Conservation (phyloP, 2,329 filamentous ascomycete genomes). For the Zalaria sp. region DNA sequence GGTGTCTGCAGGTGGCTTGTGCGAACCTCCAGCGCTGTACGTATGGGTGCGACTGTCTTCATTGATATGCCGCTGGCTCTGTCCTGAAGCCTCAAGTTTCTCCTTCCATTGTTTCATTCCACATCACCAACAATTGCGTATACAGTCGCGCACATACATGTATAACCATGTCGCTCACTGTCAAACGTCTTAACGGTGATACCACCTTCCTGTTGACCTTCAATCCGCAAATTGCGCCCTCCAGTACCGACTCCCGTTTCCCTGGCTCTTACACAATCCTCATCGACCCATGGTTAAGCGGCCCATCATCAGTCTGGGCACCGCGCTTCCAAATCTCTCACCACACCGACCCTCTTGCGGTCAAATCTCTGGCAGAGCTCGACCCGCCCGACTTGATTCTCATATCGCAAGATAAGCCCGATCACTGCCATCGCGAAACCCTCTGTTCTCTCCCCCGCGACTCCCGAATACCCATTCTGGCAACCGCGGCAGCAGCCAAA, state of each 20-base stretch:
- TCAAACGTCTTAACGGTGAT: constrained; percentile 51
- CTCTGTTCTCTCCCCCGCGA: constrained; percentile 46
- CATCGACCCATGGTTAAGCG: constrained; percentile 57
- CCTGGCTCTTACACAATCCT: constrained; percentile 50
- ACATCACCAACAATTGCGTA: too few relatives aligned
- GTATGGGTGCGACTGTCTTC: too few relatives aligned
- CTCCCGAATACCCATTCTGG: constrained; percentile 48
- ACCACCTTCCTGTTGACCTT: constrained; percentile 53
- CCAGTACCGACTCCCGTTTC: constrained; percentile 21
- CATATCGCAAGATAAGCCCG: constrained; percentile 48
- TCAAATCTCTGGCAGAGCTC: constrained; percentile 42
- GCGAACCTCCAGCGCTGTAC: too few relatives aligned
- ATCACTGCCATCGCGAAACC: constrained; percentile 58
- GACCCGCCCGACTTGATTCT: constrained; percentile 41
- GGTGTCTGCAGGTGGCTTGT: too few relatives aligned
- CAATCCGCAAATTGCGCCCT: constrained; percentile 34
- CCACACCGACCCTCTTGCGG: constrained; percentile 40
- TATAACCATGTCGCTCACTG: constrained; percentile 43
- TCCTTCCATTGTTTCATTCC: too few relatives aligned
- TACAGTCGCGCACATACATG: too few relatives aligned
- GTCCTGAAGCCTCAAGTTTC: too few relatives aligned
- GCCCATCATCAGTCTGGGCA: constrained; percentile 45
- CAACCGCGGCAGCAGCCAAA: constrained; percentile 49
- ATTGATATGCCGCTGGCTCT: too few relatives aligned
- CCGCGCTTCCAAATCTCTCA: constrained; percentile 46